Conservation (phyloP, 768 basidiomycete species). For the Russula vinacea region DNA sequence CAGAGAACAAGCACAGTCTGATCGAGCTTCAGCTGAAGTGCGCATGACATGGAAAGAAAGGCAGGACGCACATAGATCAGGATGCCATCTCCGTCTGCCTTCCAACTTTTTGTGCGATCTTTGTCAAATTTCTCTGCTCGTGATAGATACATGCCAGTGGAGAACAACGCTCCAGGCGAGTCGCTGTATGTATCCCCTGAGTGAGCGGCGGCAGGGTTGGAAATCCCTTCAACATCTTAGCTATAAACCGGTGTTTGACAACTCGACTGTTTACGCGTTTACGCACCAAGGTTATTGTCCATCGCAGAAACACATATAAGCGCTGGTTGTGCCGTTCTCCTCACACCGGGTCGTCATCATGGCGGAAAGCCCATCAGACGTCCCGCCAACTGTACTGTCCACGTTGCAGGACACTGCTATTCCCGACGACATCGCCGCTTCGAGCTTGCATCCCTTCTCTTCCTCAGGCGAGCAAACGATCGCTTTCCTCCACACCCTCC, state of each 20-base stretch:
- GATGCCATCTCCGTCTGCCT: not conserved
- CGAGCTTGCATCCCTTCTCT: constrained; percentile 8
- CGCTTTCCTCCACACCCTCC: constrained; percentile 19
- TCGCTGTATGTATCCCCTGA: not conserved
- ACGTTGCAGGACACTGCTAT: constrained; percentile 6
- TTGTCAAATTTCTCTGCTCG: not conserved
- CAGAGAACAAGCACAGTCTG: not conserved
- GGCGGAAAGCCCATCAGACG: constrained; percentile 12
- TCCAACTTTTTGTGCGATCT: not conserved
- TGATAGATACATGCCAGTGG: not conserved
- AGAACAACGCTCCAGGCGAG: not conserved
- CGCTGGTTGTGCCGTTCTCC: not conserved
- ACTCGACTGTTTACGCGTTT: not conserved
- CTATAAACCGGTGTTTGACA: not conserved
- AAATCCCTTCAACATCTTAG: not conserved
- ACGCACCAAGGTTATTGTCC: not conserved
- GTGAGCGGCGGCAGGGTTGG: not conserved
- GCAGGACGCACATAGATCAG: not conserved
- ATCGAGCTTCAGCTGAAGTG: not conserved
- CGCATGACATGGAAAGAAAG: not conserved
- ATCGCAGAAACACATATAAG: not conserved
- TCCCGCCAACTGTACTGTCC: constrained; percentile 20
- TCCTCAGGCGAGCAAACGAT: constrained; percentile 21
- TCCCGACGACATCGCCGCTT: not conserved
- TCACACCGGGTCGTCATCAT: not conserved